phyloP scores from a whole-genome alignment of 2,329 filamentous ascomycete species.

The Colletotrichum musae region DNA sequence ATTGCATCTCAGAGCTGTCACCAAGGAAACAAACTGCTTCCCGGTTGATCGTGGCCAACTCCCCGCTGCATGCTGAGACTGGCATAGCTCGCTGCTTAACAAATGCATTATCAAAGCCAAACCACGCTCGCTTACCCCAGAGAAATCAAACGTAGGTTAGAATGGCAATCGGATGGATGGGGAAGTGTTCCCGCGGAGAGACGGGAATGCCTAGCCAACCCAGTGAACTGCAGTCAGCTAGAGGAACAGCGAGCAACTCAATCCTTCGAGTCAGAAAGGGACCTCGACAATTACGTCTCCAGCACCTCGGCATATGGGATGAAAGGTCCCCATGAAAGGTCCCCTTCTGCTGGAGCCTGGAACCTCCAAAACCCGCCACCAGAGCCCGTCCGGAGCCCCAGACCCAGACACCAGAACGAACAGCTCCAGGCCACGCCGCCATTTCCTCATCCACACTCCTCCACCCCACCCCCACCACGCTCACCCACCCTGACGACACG shows the following conservation, averaged over 20 bases:
- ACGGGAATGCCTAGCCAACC: neutral
- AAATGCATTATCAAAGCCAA: constrained; percentile 11
- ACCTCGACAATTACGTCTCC: neutral
- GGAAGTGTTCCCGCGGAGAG: constrained; percentile 7
- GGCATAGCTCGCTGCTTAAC: neutral
- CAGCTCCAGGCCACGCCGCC: neutral
- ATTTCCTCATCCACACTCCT: neutral
- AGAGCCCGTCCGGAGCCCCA: constrained; percentile 13
- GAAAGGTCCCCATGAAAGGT: constrained; percentile 8
- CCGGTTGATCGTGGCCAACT: no score
- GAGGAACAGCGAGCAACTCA: neutral
- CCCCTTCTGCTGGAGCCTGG: neutral
- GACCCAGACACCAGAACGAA: neutral
- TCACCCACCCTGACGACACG: constrained; percentile 27
- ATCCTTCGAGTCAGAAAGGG: constrained; percentile 28
- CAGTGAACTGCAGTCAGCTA: neutral
- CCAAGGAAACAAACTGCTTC: no score
- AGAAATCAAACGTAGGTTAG: neutral
- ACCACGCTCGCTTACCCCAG: constrained; percentile 11
- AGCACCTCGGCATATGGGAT: constrained; percentile 23
- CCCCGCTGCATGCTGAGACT: no score
- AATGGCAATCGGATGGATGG: neutral
- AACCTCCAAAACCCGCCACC: neutral
- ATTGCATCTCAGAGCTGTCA: no score
- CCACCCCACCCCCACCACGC: constrained; percentile 19